Base-by-base conservation (phyloP, 306 rosid species). In the Fragaria iinumae region DNA sequence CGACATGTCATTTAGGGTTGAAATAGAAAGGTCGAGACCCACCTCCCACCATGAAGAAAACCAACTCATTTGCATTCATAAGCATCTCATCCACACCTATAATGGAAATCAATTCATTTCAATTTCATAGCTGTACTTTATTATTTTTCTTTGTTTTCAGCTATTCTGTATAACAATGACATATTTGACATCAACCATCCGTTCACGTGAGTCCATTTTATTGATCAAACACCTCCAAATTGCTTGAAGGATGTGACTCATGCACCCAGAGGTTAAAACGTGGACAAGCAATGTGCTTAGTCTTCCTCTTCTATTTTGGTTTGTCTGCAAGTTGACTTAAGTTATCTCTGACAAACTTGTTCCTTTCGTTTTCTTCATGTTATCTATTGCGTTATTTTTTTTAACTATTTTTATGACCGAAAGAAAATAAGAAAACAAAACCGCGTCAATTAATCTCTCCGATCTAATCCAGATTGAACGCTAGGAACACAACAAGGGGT, bases 401-500 rank as follows among this genome's bases (percentile, higher is more conserved):
- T 2, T 48, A 48, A 18, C 10, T 12, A 12, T 12, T 29, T 29
- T 32, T 32, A 32, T 32, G 0, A 32, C 34, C 0, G 34, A 32
- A 32, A 32, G 34, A 38, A 38, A 43, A 8, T 43, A 32, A 7
- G 45, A 43, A 43, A 36, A 36, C 39, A 36, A 38, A 38, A 38
- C 6, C 7, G 1, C 41, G 5, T 0, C 0, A 4, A 38, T 38
- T 7, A 38, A 5, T 4, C 0, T 0, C 7, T 38, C 41, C 1
- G 1, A 5, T 0, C 2, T 38, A 1, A 38, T 38, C 41, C 7
- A 38, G 1, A 5, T 38, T 5, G 6, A 38, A 38, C 6, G 6
- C 41, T 38, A 5, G 41, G 7, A 38, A 5, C 41, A 38, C 7
- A 38, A 38, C 7, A 38, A 32, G 34, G 34, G 34, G 4, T 32